Evolutionary conservation across 768 basidiomycete species (phyloP).

Genomic region (Auriscalpium microsporum): DNA sequence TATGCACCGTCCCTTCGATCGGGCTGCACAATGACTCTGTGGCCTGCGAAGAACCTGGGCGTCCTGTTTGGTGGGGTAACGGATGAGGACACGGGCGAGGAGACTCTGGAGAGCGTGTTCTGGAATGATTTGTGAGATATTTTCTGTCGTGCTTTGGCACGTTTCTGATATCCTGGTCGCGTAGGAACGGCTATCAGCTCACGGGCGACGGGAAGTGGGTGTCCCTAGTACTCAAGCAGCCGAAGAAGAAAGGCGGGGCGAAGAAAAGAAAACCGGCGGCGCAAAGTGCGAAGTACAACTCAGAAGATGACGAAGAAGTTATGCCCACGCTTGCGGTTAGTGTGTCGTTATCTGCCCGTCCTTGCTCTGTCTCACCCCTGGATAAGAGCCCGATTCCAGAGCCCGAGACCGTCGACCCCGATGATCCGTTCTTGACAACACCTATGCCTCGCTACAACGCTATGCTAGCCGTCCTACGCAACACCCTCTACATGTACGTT

Average conservation of each 20-base stretch:
- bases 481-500: constrained; percentile 78
- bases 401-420: constrained; percentile 36
- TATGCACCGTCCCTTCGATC: constrained; percentile 66
- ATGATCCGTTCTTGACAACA: constrained; percentile 55
- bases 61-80: constrained; percentile 84
- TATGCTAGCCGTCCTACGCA: constrained; percentile 78
- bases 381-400: constrained; percentile 6
- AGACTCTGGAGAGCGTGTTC: constrained; percentile 76
- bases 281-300: neutral
- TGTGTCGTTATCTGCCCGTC: neutral
- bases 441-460: constrained; percentile 79
- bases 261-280: constrained; percentile 24
- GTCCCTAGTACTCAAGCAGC: constrained; percentile 57
- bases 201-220: constrained; percentile 72
- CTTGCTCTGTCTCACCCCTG: neutral
- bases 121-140: constrained; percentile 72
- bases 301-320: constrained; percentile 17
- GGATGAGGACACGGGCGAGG: constrained; percentile 81
- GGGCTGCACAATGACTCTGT: constrained; percentile 83
- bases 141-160: neutral
- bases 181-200: constrained; percentile 72
- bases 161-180: neutral
- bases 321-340: constrained; percentile 17
- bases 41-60: constrained; percentile 60
- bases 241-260: constrained; percentile 43